A percentile compares a stretch with the other conserved stretches of the same genome.
phyloP scores from a whole-genome alignment of 169 alveolate species.

The Plasmodium inui region DNA sequence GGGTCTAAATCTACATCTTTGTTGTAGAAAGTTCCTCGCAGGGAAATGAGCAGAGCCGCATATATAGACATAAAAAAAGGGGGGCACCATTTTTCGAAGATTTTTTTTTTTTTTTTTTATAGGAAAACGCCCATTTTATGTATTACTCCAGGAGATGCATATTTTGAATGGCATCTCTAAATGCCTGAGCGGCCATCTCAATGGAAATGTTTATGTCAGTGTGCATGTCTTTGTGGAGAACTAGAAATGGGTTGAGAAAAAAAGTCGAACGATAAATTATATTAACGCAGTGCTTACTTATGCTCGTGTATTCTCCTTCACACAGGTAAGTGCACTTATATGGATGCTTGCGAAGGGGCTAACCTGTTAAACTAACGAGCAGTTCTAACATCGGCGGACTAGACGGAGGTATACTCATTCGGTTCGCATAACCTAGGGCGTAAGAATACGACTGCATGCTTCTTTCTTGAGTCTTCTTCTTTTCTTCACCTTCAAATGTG shows the following conservation, averaged over 20 bases:
- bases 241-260: constrained; percentile 13
- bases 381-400: constrained; percentile 67
- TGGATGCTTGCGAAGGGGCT: background rate
- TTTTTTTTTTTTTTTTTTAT: constrained; percentile 7
- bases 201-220: constrained; percentile 48
- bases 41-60: background rate
- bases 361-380: constrained; percentile 73
- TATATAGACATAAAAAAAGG: background rate
- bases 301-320: background rate
- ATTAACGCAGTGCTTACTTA: background rate
- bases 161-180: constrained; percentile 76
- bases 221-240: constrained; percentile 64
- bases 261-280: background rate
- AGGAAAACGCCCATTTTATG: constrained; percentile 9
- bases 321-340: background rate
- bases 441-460: constrained; percentile 61
- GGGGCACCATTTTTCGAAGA: background rate
- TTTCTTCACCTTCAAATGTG: constrained; percentile 16
- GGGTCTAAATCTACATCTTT: background rate
- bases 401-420: constrained; percentile 64
- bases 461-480: constrained; percentile 64
- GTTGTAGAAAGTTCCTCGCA: background rate
- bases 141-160: constrained; percentile 77
- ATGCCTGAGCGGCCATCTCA: constrained; percentile 76
- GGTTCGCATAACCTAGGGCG: constrained; percentile 63